Base-by-base conservation (phyloP, 2,329 filamentous ascomycete species). In the Coccinonectria pachysandricola region DNA sequence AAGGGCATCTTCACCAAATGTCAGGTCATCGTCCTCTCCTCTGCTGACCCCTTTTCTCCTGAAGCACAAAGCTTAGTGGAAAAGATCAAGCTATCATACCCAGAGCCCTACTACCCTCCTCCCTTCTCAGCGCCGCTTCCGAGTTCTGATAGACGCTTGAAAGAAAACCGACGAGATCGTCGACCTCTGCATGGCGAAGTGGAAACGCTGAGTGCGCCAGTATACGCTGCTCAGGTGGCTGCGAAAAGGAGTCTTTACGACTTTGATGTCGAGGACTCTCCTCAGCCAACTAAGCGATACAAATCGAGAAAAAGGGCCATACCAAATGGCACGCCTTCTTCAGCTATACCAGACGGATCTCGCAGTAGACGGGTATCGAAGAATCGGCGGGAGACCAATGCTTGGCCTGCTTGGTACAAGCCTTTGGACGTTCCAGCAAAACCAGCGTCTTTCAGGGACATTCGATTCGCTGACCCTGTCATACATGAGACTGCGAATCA, bases 131-230 rank as follows among this genome's bases (percentile, higher is more conserved):
- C 33, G 6, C 31, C 37, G 14, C n/a, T n/a, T n/a, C n/a, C n/a
- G n/a, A n/a, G n/a, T n/a, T 28, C 30, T 13, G 40, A 36, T 8
- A 23, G 23, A 8, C 7, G 37, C 7, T 21, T 30, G 14, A 51
- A 47, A 23, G 37, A 37, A 7, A 19, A 27, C 14, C 36, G 36
- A 13, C 48, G 48, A 7, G 52, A 55, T 23, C 50, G 58, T 27
- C 49, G 59, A 29, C 39, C 48, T 37, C 53, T 60, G 24, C 52
- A 54, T 3, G 44, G 56, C 7, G 60, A 64, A 25, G 55, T 71
- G 11, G 63, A 65, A 18, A 53, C 60, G n/a, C 43, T 71, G 15
- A 55, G 59, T 26, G 66, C 66, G 2, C 66, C 66, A 3, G 61
- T 68, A 15, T 71, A 71, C 42, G 53, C 46, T n/a, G 52, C 53